A percentile compares a stretch with the other conserved stretches of the same genome.
phyloP scores from a whole-genome alignment of 176 grass and related monocot genomes.

The Ananas comosus region DNA sequence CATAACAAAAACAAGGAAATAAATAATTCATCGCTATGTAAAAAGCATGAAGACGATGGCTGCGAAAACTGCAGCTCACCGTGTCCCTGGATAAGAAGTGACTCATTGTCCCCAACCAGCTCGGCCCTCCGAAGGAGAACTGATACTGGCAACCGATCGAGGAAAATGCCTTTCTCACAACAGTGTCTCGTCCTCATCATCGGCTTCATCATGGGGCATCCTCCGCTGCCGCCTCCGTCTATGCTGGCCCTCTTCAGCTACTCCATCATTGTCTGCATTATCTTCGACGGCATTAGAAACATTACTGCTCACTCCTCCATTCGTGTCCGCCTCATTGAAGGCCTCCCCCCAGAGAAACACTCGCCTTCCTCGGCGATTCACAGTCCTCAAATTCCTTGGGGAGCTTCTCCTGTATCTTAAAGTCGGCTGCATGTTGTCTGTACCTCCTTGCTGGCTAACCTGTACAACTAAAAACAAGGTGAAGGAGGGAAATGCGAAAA shows the following conservation, averaged over 20 bases:
- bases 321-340: background rate
- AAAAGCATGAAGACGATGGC: background rate
- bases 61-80: background rate
- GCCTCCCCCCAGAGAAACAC: conserved; percentile 23
- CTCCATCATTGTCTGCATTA: conserved; percentile 7
- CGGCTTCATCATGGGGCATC: background rate
- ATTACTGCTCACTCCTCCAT: conserved; percentile 1
- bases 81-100: too few species aligned
- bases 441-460: conserved; percentile 11
- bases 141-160: background rate
- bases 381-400: background rate
- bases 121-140: too few species aligned
- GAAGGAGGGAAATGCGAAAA: conserved; percentile 24
- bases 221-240: background rate
- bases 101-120: too few species aligned
- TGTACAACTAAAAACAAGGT: conserved; percentile 56
- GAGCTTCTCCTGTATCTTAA: conserved; percentile 9
- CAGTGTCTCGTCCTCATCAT: background rate
- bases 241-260: background rate
- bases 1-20: background rate
- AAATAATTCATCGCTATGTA: background rate
- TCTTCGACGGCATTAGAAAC: background rate
- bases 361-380: conserved; percentile 13
- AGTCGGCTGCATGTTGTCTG: background rate
- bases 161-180: background rate